phyloP scores from a whole-genome alignment of 805 yeast species.

The Myxozyma sirexii region DNA sequence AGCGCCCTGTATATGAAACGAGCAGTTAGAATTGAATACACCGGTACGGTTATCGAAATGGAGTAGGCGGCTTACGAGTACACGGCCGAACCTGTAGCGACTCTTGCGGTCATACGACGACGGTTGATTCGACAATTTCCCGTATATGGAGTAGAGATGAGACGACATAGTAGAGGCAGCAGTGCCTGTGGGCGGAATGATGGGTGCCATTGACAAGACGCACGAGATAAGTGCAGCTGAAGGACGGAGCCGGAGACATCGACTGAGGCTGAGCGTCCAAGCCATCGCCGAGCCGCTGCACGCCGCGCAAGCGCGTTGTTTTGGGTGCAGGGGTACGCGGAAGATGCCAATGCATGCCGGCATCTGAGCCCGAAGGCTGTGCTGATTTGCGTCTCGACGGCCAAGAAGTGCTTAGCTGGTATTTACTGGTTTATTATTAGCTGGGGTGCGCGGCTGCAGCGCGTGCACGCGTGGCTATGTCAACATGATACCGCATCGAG shows the following conservation, averaged over 20 bases:
- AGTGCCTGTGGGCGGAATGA: neutral
- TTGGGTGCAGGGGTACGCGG: too few relatives aligned
- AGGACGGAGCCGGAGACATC: neutral
- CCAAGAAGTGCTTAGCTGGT: too few relatives aligned
- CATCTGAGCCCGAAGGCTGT: too few relatives aligned
- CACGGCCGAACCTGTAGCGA: conserved; percentile 25
- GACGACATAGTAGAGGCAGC: conserved; percentile 9
- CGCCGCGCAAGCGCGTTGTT: too few relatives aligned
- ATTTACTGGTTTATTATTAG: too few relatives aligned
- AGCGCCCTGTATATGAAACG: conserved; percentile 58
- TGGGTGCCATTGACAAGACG: neutral
- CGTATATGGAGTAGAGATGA: conserved; percentile 25
- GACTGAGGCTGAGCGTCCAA: neutral
- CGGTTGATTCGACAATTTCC: conserved; percentile 32
- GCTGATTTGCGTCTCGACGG: too few relatives aligned
- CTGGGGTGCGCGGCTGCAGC: too few relatives aligned
- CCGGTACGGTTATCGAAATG: too few relatives aligned
- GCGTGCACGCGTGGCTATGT: too few relatives aligned
- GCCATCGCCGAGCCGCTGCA: neutral
- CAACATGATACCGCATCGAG: too few relatives aligned
- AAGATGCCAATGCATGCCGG: too few relatives aligned
- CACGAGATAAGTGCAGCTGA: neutral
- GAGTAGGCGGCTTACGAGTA: conserved; percentile 22
- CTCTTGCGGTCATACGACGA: conserved; percentile 26
- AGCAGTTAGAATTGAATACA: neutral